Evolutionary conservation across 2,329 filamentous ascomycete species (phyloP).

Genomic region (Stenocarpella maydis): DNA sequence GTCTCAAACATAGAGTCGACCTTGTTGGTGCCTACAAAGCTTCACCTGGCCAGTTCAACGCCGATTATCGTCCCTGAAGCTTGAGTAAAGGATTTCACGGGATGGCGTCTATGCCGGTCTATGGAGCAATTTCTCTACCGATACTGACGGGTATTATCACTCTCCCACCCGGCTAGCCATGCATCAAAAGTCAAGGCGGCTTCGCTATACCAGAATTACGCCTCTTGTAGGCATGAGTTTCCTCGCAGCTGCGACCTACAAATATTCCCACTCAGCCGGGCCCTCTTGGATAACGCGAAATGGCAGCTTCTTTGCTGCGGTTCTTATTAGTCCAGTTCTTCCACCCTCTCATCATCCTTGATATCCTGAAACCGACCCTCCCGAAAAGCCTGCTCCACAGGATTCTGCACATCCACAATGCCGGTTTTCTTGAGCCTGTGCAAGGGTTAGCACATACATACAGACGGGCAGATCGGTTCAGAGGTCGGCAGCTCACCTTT

Average conservation of each 20-base stretch:
- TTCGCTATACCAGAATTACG: not conserved
- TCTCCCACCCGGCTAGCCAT: not conserved
- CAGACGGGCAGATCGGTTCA: not conserved
- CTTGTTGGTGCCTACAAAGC: too few relatives aligned
- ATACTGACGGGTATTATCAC: not conserved
- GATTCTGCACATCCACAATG: conserved; percentile 80
- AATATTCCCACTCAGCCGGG: not conserved
- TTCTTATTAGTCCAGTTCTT: conserved; percentile 48
- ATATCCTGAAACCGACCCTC: conserved; percentile 77
- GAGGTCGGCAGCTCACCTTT: conserved; percentile 64
- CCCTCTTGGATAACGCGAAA: conserved; percentile 33
- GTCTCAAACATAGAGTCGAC: too few relatives aligned
- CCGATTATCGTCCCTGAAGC: not conserved
- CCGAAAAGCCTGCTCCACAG: conserved; percentile 73
- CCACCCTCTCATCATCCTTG: conserved; percentile 61
- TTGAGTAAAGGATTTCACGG: not conserved
- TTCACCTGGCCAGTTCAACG: not conserved
- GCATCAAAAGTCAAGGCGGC: not conserved
- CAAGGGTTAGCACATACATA: conserved; percentile 34
- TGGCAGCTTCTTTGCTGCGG: conserved; percentile 9
- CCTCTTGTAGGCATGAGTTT: not conserved
- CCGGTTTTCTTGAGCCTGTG: conserved; percentile 74
- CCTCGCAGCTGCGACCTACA: not conserved
- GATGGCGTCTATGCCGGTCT: conserved; percentile 11
- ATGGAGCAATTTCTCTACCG: not conserved